Evolutionary conservation across 805 yeast genomes (phyloP), one percentile per base, ranked within the genome.

Genomic region (Wickerhamiella shivajii): DNA sequence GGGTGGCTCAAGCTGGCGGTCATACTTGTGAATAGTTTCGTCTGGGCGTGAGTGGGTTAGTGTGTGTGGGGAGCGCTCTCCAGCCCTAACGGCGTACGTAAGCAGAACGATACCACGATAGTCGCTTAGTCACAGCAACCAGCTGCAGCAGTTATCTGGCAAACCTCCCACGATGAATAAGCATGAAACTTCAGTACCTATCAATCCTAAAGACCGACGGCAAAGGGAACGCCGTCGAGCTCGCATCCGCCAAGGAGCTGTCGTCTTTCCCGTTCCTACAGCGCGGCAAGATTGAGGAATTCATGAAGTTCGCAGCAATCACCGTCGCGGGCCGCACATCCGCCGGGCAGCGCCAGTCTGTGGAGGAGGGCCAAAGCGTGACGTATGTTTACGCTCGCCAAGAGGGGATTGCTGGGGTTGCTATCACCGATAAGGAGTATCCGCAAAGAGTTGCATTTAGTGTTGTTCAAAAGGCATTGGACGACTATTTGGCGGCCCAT

Each of bases 1-100:
- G 97, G 96, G 76, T 83, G 93, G 61, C 93, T 80, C 63, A 81
- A 70, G 58, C 93, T 73, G 69, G 93, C 83, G 73, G 97, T 94
- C 97, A 90, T 77, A 76, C 42, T 44, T 24, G 32, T 17, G 22
- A 28, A 18, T n/a, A n/a, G n/a, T n/a, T n/a, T n/a, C n/a, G n/a
- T n/a, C n/a, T n/a, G n/a, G n/a, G n/a, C n/a, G n/a, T n/a, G n/a
- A n/a, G n/a, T n/a, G n/a, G n/a, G n/a, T n/a, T n/a, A n/a, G n/a
- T n/a, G n/a, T n/a, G n/a, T n/a, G n/a, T n/a, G n/a, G n/a, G n/a
- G n/a, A n/a, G n/a, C n/a, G n/a, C n/a, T n/a, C n/a, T n/a, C n/a
- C n/a, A n/a, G n/a, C n/a, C n/a, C n/a, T n/a, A n/a, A n/a, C n/a
- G n/a, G n/a, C n/a, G n/a, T n/a, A n/a, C n/a, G n/a, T n/a, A n/a